Conservation (phyloP, 2,329 filamentous ascomycete genomes). For the Lasiodiplodia citricola region DNA sequence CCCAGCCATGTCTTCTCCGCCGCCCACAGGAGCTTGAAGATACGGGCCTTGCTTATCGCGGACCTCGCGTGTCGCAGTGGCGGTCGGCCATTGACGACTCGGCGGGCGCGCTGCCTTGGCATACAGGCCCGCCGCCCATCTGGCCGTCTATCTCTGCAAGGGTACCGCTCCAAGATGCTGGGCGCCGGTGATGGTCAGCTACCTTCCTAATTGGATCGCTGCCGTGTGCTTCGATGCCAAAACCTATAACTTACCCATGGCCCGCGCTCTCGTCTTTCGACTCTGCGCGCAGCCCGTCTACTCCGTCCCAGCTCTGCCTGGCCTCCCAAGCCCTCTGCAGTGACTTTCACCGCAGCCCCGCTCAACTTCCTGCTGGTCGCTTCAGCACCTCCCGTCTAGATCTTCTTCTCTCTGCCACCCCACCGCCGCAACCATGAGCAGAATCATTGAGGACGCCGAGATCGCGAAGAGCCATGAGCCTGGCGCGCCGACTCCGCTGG, state of each 20-base stretch:
- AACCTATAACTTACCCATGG: conserved; percentile 3
- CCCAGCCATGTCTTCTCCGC: neutral
- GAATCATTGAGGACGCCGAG: conserved; percentile 30
- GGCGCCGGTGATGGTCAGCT: conserved; percentile 1
- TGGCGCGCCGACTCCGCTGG: conserved; percentile 39
- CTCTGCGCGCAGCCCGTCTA: conserved; percentile 5
- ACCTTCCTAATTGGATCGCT: conserved; percentile 16
- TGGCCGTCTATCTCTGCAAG: conserved; percentile 11
- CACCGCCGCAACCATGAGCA: conserved; percentile 3
- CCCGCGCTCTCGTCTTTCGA: conserved; percentile 1
- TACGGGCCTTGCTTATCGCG: conserved; percentile 18
- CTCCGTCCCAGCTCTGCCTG: conserved; percentile 4
- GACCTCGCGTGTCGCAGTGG: neutral
- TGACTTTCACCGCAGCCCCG: too few species aligned
- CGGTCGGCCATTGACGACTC: neutral
- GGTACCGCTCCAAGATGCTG: conserved; percentile 3
- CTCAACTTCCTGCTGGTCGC: neutral
- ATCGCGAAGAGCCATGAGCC: conserved; percentile 45
- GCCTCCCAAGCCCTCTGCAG: neutral
- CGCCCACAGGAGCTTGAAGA: conserved; percentile 13
- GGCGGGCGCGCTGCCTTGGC: conserved; percentile 13
- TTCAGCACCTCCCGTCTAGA: neutral
- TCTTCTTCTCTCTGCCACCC: neutral
- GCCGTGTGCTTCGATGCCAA: neutral
- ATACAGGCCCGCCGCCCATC: conserved; percentile 2